A percentile compares a stretch with the other conserved stretches of the same genome.
Conservation (phyloP, 2,329 filamentous ascomycete species). For the Xylariomycetidae sp. region DNA sequence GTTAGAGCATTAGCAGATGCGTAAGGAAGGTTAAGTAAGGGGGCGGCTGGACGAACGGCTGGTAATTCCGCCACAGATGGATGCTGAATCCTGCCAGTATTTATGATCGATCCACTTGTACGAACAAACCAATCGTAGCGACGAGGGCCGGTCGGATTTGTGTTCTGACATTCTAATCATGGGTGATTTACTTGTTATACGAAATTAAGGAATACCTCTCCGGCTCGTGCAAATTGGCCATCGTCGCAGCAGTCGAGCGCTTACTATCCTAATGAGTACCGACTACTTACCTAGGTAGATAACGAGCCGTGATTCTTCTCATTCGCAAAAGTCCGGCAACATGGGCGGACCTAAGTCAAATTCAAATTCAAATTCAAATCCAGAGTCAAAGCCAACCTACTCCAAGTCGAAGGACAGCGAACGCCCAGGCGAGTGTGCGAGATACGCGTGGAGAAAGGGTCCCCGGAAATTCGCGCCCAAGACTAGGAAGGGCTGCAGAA, state of each 20-base stretch:
- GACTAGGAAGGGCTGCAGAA: slow-evolving; percentile 34
- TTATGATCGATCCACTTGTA: slow-evolving; percentile 13
- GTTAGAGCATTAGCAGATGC: too few relatives aligned
- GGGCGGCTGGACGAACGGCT: too few relatives aligned
- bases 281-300: neutral
- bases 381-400: neutral
- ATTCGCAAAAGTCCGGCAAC: neutral
- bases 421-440: too few relatives aligned
- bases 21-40: neutral
- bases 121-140: slow-evolving; percentile 18
- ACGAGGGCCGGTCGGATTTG: neutral
- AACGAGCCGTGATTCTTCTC: neutral
- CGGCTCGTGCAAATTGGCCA: too few relatives aligned
- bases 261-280: too few relatives aligned
- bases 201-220: too few relatives aligned
- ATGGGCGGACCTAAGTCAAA: neutral
- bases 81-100: neutral
- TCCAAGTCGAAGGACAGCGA: too few relatives aligned
- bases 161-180: neutral
- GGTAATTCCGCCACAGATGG: too few relatives aligned
- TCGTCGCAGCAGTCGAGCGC: too few relatives aligned
- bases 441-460: slow-evolving; percentile 32
- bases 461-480: slow-evolving; percentile 34
- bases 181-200: neutral
- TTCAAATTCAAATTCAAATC: neutral